phyloP scores from a whole-genome alignment of 306 rosid species.

The Begonia loranthoides region DNA sequence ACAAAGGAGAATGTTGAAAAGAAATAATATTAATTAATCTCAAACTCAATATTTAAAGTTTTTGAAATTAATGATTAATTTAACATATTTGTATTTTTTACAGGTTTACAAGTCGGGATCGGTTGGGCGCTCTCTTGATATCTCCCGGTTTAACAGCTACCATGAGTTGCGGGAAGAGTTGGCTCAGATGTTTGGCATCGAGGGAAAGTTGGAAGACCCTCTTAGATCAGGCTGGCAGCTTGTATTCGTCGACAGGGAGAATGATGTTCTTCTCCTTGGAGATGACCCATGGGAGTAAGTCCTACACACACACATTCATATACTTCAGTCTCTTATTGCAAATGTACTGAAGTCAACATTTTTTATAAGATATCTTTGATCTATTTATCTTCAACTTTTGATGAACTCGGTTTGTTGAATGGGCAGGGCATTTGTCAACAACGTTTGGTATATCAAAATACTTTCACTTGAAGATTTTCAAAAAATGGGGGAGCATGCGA shows the following conservation, averaged over 20 bases:
- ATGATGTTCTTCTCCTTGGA: slow-evolving; percentile 93
- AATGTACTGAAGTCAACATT: not conserved
- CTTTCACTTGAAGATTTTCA: slow-evolving; percentile 78
- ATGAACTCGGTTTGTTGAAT: not conserved
- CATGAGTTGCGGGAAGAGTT: slow-evolving; percentile 85
- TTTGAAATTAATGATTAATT: no score
- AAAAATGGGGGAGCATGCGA: slow-evolving; percentile 60
- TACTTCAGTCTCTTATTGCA: not conserved
- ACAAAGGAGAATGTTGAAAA: no score
- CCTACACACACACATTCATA: slow-evolving; percentile 1
- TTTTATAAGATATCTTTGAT: not conserved
- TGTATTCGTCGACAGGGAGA: slow-evolving; percentile 97
- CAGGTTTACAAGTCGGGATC: slow-evolving; percentile 85
- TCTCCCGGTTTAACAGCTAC: slow-evolving; percentile 87
- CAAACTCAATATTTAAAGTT: no score
- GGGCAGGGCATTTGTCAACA: slow-evolving; percentile 68
- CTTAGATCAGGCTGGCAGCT: slow-evolving; percentile 99
- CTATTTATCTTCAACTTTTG: not conserved
- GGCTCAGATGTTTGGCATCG: slow-evolving; percentile 82
- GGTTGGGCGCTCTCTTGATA: slow-evolving; percentile 83
- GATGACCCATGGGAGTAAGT: slow-evolving; percentile 97
- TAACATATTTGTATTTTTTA: slow-evolving; percentile 10
- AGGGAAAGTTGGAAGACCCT: slow-evolving; percentile 84
- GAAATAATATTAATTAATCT: no score
- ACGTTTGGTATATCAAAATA: slow-evolving; percentile 78